These are phyloP conservation scores for Collybia nuda DNA, from an alignment of 768 basidiomycete species.

Conservation along the genomic window DNA sequence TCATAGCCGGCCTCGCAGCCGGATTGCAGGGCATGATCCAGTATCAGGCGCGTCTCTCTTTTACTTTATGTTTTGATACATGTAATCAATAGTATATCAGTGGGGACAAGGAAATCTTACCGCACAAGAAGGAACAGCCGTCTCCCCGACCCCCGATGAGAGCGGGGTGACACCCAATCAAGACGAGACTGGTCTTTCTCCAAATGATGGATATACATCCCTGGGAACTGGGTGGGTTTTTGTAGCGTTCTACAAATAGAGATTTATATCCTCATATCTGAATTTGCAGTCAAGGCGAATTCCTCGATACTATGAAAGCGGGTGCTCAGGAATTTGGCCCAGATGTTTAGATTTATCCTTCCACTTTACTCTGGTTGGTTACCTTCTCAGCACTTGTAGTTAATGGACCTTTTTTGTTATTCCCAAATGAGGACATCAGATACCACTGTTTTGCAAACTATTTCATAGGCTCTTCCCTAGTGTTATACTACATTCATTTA, in stretches of 20 bases:
- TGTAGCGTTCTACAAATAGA: neutral
- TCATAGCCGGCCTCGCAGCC: slow-evolving; percentile 24
- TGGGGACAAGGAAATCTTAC: slow-evolving; percentile 59
- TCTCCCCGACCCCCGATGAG: slow-evolving; percentile 31
- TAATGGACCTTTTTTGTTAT: neutral
- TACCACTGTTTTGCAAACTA: too few relatives aligned
- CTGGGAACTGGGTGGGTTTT: slow-evolving; percentile 37
- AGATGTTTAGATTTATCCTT: slow-evolving; percentile 10
- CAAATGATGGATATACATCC: slow-evolving; percentile 63
- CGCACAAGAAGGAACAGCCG: slow-evolving; percentile 41
- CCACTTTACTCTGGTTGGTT: too few relatives aligned
- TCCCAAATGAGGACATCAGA: too few relatives aligned
- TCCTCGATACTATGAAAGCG: slow-evolving; percentile 27
- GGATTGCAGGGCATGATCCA: slow-evolving; percentile 44
- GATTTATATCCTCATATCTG: neutral
- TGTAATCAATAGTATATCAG: slow-evolving; percentile 24
- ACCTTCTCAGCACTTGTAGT: too few relatives aligned
- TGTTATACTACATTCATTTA: too few relatives aligned
- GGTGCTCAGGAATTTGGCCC: slow-evolving; percentile 34
- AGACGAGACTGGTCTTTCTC: slow-evolving; percentile 48
- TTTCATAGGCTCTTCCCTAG: too few relatives aligned
- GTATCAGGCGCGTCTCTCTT: slow-evolving; percentile 36
- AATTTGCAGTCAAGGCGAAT: slow-evolving; percentile 22
- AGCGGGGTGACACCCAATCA: slow-evolving; percentile 28
- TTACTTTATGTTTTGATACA: too few relatives aligned